Conservation (phyloP, 148 eudicot genomes). For the Camellia japonica region DNA sequence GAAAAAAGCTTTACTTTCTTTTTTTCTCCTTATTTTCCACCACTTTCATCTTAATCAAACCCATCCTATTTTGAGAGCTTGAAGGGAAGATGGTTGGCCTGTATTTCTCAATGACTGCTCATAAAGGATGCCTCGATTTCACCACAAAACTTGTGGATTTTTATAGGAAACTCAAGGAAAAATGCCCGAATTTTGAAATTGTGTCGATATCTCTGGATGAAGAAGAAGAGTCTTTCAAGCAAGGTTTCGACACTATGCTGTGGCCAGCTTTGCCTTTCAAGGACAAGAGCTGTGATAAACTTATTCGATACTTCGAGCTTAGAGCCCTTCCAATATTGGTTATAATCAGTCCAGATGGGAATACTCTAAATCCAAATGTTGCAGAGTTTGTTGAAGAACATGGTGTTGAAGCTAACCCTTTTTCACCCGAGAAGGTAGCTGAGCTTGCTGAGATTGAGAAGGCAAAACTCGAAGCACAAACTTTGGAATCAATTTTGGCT, state of each 20-base stretch:
- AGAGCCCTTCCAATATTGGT: slow-evolving; percentile 56
- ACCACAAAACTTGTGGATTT: slow-evolving; percentile 44
- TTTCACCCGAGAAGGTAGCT: slow-evolving; percentile 59
- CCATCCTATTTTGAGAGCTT: slow-evolving; percentile 40
- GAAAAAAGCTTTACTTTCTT: no score
- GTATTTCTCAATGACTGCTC: slow-evolving; percentile 47
- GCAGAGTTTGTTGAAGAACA: slow-evolving; percentile 57
- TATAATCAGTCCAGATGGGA: slow-evolving; percentile 72
- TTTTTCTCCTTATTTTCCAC: no score
- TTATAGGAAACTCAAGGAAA: slow-evolving; percentile 48
- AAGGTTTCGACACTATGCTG: slow-evolving; percentile 40
- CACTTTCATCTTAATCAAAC: no score
- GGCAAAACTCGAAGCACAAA: slow-evolving; percentile 56
- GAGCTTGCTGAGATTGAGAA: slow-evolving; percentile 68
- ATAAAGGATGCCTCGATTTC: slow-evolving; percentile 40
- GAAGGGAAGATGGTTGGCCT: slow-evolving; percentile 75
- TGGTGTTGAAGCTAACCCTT: slow-evolving; percentile 68
- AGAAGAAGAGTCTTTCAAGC: slow-evolving; percentile 51
- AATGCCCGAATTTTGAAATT: slow-evolving; percentile 58
- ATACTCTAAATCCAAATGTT: slow-evolving; percentile 58
- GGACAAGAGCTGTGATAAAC: slow-evolving; percentile 53
- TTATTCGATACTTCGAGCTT: slow-evolving; percentile 66
- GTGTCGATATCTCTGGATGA: slow-evolving; percentile 68
- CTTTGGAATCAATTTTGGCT: slow-evolving; percentile 73
- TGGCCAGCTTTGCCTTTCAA: slow-evolving; percentile 71